Percentiles rank a stretch among this genome's conserved stretches.
Evolutionary conservation across 768 basidiomycete genomes (phyloP).

Genomic region (Gelatoporia subvermispora): DNA sequence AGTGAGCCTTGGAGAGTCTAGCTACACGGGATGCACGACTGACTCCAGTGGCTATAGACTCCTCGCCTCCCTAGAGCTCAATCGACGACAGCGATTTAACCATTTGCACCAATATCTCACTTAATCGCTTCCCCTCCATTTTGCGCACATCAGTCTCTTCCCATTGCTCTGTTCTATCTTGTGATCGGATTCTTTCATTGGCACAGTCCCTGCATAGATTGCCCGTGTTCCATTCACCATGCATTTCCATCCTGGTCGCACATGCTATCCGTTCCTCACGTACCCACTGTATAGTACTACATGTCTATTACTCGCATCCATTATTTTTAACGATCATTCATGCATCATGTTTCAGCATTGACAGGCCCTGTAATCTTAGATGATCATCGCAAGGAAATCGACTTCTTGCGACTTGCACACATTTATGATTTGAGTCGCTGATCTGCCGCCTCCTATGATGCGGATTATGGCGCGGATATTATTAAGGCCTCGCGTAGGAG

Average conservation of each 20-base stretch:
- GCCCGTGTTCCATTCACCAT: neutral
- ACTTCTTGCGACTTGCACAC: too few species aligned
- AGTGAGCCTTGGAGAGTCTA: slow-evolving; percentile 31
- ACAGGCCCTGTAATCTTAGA: too few species aligned
- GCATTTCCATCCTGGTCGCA: neutral
- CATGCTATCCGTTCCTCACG: neutral
- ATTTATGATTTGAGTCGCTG: too few species aligned
- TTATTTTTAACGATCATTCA: too few species aligned
- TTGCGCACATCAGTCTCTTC: neutral
- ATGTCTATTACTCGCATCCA: neutral
- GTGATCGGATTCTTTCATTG: neutral
- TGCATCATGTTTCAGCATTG: too few species aligned
- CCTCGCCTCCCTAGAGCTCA: slow-evolving; percentile 61
- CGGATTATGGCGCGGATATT: too few species aligned
- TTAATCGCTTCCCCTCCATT: neutral
- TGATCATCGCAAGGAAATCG: too few species aligned
- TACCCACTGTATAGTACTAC: slow-evolving; percentile 10
- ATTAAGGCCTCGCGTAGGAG: too few species aligned
- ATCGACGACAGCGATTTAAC: slow-evolving; percentile 37
- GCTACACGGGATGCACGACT: neutral
- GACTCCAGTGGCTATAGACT: slow-evolving; percentile 34
- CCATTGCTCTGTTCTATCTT: neutral
- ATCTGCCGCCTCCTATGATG: too few species aligned
- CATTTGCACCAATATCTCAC: neutral
- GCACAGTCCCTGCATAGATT: neutral